Conservation (phyloP, 352 stramenopile species). For the Phytophthora rubi region DNA sequence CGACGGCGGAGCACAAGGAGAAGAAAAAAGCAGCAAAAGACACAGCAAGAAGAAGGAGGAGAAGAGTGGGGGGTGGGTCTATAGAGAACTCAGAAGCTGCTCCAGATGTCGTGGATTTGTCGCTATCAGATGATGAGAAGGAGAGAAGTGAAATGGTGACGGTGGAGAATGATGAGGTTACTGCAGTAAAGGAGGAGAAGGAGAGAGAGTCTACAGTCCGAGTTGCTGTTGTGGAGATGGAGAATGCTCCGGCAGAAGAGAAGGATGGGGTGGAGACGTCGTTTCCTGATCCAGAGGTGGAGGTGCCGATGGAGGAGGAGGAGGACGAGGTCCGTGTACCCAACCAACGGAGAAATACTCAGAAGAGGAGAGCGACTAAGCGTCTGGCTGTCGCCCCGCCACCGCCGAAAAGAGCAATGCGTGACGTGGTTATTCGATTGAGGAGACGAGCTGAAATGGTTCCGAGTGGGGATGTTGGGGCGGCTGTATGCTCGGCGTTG, state of each 20-base stretch:
- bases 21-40: conserved; percentile 24
- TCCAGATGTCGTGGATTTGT: conserved; percentile 1
- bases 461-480: background rate
- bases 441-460: conserved; percentile 7
- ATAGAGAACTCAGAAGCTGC: background rate
- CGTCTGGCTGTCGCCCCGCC: no score
- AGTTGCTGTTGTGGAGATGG: background rate
- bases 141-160: background rate
- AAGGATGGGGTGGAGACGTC: background rate
- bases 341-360: background rate
- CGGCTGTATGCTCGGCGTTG: conserved; percentile 1
- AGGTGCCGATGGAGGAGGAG: background rate
- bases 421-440: conserved; percentile 4
- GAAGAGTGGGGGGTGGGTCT: background rate
- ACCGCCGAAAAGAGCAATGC: background rate
- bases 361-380: background rate
- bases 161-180: background rate
- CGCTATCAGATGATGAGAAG: conserved; percentile 16
- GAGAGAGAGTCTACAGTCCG: background rate
- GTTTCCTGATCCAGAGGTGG: background rate
- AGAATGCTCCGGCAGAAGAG: background rate
- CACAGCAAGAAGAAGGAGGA: background rate
- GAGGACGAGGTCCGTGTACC: background rate
- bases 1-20: background rate
- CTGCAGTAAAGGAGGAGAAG: background rate